Evolutionary conservation across 768 basidiomycete genomes (phyloP).

Genomic region (Lentinula boryana): DNA sequence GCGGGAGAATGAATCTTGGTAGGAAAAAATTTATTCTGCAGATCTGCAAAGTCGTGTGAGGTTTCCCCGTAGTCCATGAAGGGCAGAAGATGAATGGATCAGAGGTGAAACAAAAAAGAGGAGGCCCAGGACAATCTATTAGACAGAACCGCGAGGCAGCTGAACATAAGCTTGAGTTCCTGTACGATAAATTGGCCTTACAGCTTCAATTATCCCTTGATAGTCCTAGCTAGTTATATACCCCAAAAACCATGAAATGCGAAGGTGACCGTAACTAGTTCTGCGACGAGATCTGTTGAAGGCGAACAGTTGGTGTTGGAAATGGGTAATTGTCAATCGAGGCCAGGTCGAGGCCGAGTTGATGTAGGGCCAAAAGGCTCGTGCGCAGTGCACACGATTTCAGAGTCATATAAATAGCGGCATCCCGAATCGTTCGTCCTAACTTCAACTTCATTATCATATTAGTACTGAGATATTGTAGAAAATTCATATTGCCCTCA

Average conservation of each 20-base stretch:
- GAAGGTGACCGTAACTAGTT: too few relatives aligned
- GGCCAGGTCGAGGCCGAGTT: neutral
- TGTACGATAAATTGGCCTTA: too few relatives aligned
- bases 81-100: neutral
- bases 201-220: too few relatives aligned
- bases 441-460: neutral
- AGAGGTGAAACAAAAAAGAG: too few relatives aligned
- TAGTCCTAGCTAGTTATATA: too few relatives aligned
- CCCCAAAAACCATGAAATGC: too few relatives aligned
- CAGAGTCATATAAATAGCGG: neutral
- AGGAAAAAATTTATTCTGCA: neutral
- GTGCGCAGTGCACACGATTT: neutral
- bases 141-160: too few relatives aligned
- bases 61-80: neutral
- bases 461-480: neutral
- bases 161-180: too few relatives aligned
- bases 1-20: neutral
- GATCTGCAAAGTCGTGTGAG: neutral
- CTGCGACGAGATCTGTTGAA: neutral
- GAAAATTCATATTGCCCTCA: neutral
- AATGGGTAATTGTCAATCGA: neutral
- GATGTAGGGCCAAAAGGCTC: neutral
- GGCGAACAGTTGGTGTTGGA: neutral
- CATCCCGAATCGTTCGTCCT: neutral
- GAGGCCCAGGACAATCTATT: too few relatives aligned